Base-by-base conservation (phyloP, 306 rosid species). In the Inga laurina region DNA sequence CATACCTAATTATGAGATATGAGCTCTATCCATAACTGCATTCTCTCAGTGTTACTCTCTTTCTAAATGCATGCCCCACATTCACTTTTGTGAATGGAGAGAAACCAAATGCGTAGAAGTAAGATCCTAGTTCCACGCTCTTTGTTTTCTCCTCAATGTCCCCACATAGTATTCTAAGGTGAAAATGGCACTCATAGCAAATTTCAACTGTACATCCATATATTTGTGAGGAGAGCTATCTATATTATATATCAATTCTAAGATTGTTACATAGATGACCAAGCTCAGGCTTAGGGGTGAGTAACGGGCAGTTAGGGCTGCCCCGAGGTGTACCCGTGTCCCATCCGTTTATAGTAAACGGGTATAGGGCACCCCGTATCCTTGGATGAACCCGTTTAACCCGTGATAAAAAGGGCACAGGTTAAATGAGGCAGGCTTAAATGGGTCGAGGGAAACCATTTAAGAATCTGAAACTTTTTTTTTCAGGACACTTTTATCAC, bases 221-320 rank as follows among this genome's bases (percentile, higher is more conserved):
- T 78, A 67, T 76, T 67, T 76, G 84, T 15, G 64, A 76, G 82
- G 80, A 79, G 77, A 74, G 67, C 70, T 67, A 4, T 35, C 39
- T 35, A 73, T 43, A 59, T 87, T 83, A 94, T 85, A 90, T 92
- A 85, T 92, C 96, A 24, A 92, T 88, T 86, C 96, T 86, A 35
- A 94, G 93, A 86, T 94, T 94, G 81, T 90, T 90, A 87, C 95
- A 92, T 49, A 94, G 86, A 89, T 94, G 96, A 80, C 94, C 97
- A 43, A 94, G 95, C 90, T 94, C 96, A 27, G 97, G 98, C 87
- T 32, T 32, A 32, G 34, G 34, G 34, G 34, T 32, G 34, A 32
- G 34, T 32, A 32, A 32, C 3, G 34, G 34, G 34, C 34, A 32
- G 34, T 2, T 3, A 3, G 34, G 34, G 34, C 3, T 32, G 34